Evolutionary conservation across 805 yeast genomes (phyloP).

Genomic region (Saccharomycopsis fibuligera): DNA sequence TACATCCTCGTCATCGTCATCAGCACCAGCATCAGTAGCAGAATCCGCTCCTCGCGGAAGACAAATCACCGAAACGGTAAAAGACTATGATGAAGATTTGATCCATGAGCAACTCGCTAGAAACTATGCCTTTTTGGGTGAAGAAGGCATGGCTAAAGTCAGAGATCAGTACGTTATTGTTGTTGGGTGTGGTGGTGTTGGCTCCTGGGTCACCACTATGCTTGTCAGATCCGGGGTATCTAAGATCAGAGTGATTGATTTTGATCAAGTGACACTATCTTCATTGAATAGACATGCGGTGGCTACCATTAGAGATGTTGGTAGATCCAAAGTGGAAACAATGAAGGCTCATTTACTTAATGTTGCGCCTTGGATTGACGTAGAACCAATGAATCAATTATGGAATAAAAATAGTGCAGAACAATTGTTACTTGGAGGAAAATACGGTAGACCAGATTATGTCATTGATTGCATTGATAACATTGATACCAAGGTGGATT

Average conservation of each 20-base stretch:
- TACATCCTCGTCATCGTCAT: too few relatives aligned
- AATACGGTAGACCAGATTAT: conserved; percentile 52
- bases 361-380: conserved; percentile 91
- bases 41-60: not conserved
- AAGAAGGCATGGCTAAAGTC: conserved; percentile 70
- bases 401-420: conserved; percentile 69
- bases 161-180: conserved; percentile 71
- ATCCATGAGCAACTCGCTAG: conserved; percentile 90
- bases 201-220: conserved; percentile 93
- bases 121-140: conserved; percentile 86
- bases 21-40: not conserved
- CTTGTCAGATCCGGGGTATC: conserved; percentile 86
- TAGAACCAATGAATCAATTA: conserved; percentile 70
- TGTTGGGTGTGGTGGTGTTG: conserved; percentile 97
- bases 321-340: conserved; percentile 82
- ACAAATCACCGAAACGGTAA: not conserved
- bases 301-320: conserved; percentile 88
- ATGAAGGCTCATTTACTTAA: conserved; percentile 57
- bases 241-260: conserved; percentile 74
- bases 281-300: conserved; percentile 92
- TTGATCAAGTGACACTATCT: conserved; percentile 91
- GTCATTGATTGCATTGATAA: conserved; percentile 96
- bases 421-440: conserved; percentile 47
- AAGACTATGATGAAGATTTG: conserved; percentile 53
- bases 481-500: conserved; percentile 92